phyloP scores from a whole-genome alignment of 352 stramenopile genomes.

The Phytophthora hibernalis region DNA sequence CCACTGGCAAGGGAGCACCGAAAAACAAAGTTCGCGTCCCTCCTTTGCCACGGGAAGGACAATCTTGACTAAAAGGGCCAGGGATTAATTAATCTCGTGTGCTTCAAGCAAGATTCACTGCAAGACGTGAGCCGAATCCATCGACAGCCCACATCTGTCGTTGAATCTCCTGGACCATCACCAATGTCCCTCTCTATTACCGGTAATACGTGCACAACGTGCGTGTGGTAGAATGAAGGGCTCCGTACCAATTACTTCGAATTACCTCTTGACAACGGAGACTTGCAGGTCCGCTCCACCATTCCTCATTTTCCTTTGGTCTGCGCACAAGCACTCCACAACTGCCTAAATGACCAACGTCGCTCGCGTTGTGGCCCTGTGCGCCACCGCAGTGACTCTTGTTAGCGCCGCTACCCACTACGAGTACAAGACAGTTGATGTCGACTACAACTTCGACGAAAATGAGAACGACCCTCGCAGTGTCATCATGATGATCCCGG shows the following conservation, averaged over 20 bases:
- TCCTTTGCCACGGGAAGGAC: slow-evolving; percentile 7
- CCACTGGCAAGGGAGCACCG: not conserved
- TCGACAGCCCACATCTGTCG: not conserved
- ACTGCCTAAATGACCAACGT: slow-evolving; percentile 29
- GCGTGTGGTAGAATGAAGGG: slow-evolving; percentile 1
- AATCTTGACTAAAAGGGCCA: slow-evolving; percentile 7
- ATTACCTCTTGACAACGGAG: not conserved
- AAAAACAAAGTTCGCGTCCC: not conserved
- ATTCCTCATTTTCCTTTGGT: slow-evolving; percentile 3
- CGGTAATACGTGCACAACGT: not conserved
- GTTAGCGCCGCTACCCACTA: slow-evolving; percentile 37
- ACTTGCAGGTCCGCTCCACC: not conserved
- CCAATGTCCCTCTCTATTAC: slow-evolving; percentile 5
- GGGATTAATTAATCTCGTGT: slow-evolving; percentile 15
- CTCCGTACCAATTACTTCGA: slow-evolving; percentile 10
- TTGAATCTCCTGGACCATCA: slow-evolving; percentile 1
- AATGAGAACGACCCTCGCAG: slow-evolving; percentile 49
- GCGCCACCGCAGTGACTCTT: slow-evolving; percentile 35
- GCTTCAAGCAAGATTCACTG: slow-evolving; percentile 10
- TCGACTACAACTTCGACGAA: slow-evolving; percentile 69
- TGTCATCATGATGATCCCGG: slow-evolving; percentile 71
- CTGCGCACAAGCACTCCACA: slow-evolving; percentile 4
- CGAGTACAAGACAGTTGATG: slow-evolving; percentile 73
- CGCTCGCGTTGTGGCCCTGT: slow-evolving; percentile 29
- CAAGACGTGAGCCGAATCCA: not conserved